phyloP scores from a whole-genome alignment of 345 rosid species.

The Boechera divaricarpa region DNA sequence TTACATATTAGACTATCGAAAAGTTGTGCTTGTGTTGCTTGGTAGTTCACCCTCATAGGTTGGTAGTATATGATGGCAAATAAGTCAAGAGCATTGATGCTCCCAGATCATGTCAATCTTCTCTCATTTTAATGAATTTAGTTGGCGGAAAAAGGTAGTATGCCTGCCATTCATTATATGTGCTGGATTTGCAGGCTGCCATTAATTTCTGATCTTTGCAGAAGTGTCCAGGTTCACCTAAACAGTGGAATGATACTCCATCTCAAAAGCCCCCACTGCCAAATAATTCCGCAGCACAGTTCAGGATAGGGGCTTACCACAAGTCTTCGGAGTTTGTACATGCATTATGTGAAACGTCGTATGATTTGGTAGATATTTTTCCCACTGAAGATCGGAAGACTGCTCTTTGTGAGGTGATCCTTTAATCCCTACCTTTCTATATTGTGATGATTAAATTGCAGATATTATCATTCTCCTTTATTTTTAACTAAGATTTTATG shows the following conservation, averaged over 20 bases:
- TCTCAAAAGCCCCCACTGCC: constrained; percentile 82
- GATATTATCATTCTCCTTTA: constrained; percentile 7
- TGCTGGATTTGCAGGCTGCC: constrained; percentile 21
- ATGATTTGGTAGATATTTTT: constrained; percentile 91
- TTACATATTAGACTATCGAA: not conserved
- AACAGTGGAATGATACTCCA: constrained; percentile 67
- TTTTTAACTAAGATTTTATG: constrained; percentile 37
- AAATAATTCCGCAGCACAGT: constrained; percentile 64
- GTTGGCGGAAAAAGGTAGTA: constrained; percentile 20
- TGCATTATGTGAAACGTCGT: constrained; percentile 88
- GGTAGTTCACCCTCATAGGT: not conserved
- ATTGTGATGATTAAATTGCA: constrained; percentile 21
- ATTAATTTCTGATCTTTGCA: constrained; percentile 43
- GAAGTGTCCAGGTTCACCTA: constrained; percentile 86
- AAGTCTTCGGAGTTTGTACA: constrained; percentile 95
- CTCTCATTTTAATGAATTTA: constrained; percentile 10
- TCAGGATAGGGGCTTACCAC: constrained; percentile 87
- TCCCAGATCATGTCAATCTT: constrained; percentile 12
- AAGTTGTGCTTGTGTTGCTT: not conserved
- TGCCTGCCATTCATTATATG: constrained; percentile 2
- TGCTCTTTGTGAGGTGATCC: constrained; percentile 86
- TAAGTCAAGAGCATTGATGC: not conserved
- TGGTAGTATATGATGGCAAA: not conserved
- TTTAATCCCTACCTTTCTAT: constrained; percentile 16
- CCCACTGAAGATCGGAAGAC: constrained; percentile 93